Conservation (phyloP, 192 early-diverging fungal species). For the Coemansia sp. region DNA sequence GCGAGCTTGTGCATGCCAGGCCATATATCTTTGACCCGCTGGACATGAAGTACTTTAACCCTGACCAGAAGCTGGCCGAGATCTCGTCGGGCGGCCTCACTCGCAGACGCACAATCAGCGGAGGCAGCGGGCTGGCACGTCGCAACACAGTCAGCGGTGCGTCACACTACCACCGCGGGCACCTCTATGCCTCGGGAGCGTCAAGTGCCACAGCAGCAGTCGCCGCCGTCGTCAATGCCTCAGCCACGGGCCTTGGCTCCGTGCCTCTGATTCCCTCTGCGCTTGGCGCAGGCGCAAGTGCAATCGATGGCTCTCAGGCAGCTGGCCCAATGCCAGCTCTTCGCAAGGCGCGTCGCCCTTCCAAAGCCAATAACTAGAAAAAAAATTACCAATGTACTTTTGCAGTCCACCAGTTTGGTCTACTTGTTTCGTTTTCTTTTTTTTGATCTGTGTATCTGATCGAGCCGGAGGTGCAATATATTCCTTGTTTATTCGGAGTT, state of each 20-base stretch:
- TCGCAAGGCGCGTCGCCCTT: slow-evolving; percentile 37
- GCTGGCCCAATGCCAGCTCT: slow-evolving; percentile 26
- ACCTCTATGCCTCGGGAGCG: slow-evolving; percentile 30
- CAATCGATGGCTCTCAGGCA: neutral
- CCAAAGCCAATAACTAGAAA: slow-evolving; percentile 26
- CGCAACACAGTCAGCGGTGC: slow-evolving; percentile 58
- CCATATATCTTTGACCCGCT: slow-evolving; percentile 40
- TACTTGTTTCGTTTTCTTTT: neutral
- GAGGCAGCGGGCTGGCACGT: slow-evolving; percentile 45
- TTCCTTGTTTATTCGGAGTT: neutral
- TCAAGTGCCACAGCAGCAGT: slow-evolving; percentile 1
- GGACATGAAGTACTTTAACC: slow-evolving; percentile 56
- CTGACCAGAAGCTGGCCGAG: slow-evolving; percentile 42
- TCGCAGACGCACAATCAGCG: slow-evolving; percentile 53
- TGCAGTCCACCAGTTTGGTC: too few relatives aligned
- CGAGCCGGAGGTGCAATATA: neutral
- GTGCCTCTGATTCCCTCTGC: slow-evolving; percentile 29
- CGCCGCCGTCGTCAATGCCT: slow-evolving; percentile 4
- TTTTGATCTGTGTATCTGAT: slow-evolving; percentile 1
- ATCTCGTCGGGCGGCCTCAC: slow-evolving; percentile 28
- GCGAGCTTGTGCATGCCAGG: slow-evolving; percentile 49
- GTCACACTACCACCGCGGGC: slow-evolving; percentile 54
- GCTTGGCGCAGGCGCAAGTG: slow-evolving; percentile 11
- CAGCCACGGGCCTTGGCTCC: slow-evolving; percentile 7
- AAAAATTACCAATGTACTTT: neutral